These are phyloP conservation scores for Chrysanthemum seticuspe DNA, from an alignment of 129 eudicot genomes.

Conservation along the genomic window DNA sequence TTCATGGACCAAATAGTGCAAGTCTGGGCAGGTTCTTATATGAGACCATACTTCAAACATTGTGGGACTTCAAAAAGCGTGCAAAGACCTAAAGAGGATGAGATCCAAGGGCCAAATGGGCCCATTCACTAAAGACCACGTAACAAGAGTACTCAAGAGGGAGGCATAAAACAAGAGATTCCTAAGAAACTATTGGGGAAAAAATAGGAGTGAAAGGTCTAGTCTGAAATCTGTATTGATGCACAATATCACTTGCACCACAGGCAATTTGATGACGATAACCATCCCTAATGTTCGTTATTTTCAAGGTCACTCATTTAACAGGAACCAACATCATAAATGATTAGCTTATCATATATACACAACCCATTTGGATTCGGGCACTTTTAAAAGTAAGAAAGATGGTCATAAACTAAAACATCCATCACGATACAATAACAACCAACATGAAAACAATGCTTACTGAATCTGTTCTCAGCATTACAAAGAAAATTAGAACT, in stretches of 20 bases:
- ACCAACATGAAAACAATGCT: background rate
- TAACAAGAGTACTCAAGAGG: too few species aligned
- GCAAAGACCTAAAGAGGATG: background rate
- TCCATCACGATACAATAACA: background rate
- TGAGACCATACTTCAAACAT: background rate
- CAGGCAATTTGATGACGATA: too few species aligned
- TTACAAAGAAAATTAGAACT: constrained; percentile 24
- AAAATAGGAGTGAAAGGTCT: too few species aligned
- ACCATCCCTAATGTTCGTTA: too few species aligned
- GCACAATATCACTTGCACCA: too few species aligned
- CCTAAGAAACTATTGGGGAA: too few species aligned
- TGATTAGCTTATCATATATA: background rate
- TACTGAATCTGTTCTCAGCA: background rate
- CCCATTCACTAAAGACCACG: background rate
- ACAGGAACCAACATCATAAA: background rate
- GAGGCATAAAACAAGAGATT: too few species aligned
- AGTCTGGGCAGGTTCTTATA: background rate
- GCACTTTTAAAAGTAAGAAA: background rate
- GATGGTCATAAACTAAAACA: background rate
- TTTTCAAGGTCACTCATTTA: too few species aligned
- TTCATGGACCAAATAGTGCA: background rate
- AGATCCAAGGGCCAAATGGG: background rate
- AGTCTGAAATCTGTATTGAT: too few species aligned
- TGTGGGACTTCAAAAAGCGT: background rate
- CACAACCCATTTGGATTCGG: background rate